Conservation (phyloP, 805 yeast species). For the Hanseniaspora guilliermondii region DNA sequence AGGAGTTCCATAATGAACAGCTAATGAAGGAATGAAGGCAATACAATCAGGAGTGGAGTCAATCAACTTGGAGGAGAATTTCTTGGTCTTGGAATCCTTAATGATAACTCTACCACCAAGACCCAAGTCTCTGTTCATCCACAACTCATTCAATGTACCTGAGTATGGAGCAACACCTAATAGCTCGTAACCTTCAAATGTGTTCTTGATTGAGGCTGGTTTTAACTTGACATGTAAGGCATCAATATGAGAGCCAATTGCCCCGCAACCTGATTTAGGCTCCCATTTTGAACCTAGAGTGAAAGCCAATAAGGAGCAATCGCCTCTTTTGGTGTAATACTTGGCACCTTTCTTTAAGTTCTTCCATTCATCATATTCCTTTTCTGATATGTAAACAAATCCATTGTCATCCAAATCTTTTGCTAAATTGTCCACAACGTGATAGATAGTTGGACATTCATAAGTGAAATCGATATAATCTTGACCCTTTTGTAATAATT, state of each 20-base stretch:
- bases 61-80: slow-evolving; percentile 35
- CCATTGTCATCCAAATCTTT: slow-evolving; percentile 43
- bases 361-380: slow-evolving; percentile 29
- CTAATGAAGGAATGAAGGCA: slow-evolving; percentile 73
- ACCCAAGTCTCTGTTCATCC: slow-evolving; percentile 84
- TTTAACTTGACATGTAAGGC: slow-evolving; percentile 56
- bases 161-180: slow-evolving; percentile 79
- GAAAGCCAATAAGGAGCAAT: slow-evolving; percentile 57
- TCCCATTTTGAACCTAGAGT: slow-evolving; percentile 55
- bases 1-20: slow-evolving; percentile 73
- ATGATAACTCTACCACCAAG: slow-evolving; percentile 61
- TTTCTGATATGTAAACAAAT: slow-evolving; percentile 54
- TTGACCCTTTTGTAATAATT: slow-evolving; percentile 28
- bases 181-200: slow-evolving; percentile 61
- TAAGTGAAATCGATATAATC: slow-evolving; percentile 61
- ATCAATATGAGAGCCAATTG: slow-evolving; percentile 66
- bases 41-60: slow-evolving; percentile 55
- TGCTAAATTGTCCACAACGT: slow-evolving; percentile 47
- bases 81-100: slow-evolving; percentile 31
- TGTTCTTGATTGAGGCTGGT: slow-evolving; percentile 51
- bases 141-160: slow-evolving; percentile 49
- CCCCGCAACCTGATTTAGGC: slow-evolving; percentile 53
- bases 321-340: slow-evolving; percentile 58
- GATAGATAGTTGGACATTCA: slow-evolving; percentile 61
- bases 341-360: slow-evolving; percentile 33